Conservation (phyloP, 768 basidiomycete genomes). For the Amanita jacksonii region DNA sequence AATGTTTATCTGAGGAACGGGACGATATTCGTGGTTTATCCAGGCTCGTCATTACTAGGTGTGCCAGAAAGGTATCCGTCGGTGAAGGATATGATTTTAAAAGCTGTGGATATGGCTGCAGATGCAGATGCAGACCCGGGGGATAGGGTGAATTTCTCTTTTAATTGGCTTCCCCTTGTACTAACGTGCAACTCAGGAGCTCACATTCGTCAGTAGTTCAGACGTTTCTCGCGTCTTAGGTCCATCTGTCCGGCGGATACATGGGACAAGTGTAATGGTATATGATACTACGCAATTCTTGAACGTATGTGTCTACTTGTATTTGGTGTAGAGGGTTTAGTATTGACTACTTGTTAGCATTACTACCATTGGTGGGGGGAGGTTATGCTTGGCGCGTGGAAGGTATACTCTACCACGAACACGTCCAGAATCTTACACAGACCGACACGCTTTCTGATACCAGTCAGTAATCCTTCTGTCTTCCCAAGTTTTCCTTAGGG, state of each 20-base stretch:
- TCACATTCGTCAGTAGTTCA: slow-evolving; percentile 17
- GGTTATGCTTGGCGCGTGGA: slow-evolving; percentile 32
- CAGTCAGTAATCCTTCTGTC: slow-evolving; percentile 14
- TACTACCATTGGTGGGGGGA: slow-evolving; percentile 41
- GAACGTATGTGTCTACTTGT: slow-evolving; percentile 11
- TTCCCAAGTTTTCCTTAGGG: too few relatives aligned
- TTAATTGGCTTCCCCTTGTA: background rate
- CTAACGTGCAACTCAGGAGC: slow-evolving; percentile 12
- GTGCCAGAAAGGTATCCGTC: slow-evolving; percentile 31
- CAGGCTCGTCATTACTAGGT: slow-evolving; percentile 9
- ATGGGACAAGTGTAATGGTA: slow-evolving; percentile 14
- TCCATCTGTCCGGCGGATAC: slow-evolving; percentile 11
- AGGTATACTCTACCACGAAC: slow-evolving; percentile 23
- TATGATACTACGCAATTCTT: slow-evolving; percentile 19
- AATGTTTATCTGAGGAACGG: slow-evolving; percentile 68
- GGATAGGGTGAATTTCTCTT: slow-evolving; percentile 18
- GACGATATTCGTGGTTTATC: slow-evolving; percentile 57
- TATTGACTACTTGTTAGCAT: slow-evolving; percentile 21
- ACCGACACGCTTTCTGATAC: slow-evolving; percentile 21
- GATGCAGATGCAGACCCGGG: slow-evolving; percentile 19
- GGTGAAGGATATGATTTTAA: slow-evolving; percentile 29
- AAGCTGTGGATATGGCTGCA: slow-evolving; percentile 13
- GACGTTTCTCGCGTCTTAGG: slow-evolving; percentile 15
- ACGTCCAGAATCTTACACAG: background rate
- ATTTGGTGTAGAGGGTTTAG: too few relatives aligned